A percentile compares a stretch with the other conserved stretches of the same genome.
Evolutionary conservation across 1,139 yeast genomes (phyloP).

Genomic region (Candida gigantensis): DNA sequence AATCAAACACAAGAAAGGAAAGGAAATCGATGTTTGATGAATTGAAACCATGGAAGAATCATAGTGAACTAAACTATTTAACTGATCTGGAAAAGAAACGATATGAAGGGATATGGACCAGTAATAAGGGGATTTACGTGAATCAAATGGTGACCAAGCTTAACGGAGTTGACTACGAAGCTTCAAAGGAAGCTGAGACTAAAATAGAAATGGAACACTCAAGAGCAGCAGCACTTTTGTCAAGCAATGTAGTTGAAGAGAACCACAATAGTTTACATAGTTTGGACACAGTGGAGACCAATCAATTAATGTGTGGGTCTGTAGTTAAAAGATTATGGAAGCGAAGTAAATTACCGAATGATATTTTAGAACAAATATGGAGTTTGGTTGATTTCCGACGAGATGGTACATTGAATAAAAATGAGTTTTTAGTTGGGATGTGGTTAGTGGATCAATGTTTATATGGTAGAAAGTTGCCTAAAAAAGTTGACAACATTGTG

Average conservation of each 20-base stretch:
- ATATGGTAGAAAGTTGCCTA: slow-evolving; percentile 90
- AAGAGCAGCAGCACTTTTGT: slow-evolving; percentile 31
- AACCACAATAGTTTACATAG: slow-evolving; percentile 33
- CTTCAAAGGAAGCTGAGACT: slow-evolving; percentile 18
- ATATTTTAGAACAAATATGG: slow-evolving; percentile 71
- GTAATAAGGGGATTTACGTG: slow-evolving; percentile 72
- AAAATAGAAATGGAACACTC: slow-evolving; percentile 27
- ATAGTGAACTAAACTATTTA: slow-evolving; percentile 58
- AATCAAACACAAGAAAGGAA: slow-evolving; percentile 44
- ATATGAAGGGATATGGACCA: slow-evolving; percentile 92
- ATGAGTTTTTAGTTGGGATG: slow-evolving; percentile 88
- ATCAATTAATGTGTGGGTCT: slow-evolving; percentile 56
- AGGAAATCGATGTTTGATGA: slow-evolving; percentile 66
- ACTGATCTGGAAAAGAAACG: slow-evolving; percentile 78
- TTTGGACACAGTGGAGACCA: slow-evolving; percentile 30
- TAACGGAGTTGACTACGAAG: slow-evolving; percentile 27
- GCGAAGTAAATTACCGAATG: slow-evolving; percentile 69
- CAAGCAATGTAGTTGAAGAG: slow-evolving; percentile 24
- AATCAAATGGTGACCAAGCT: slow-evolving; percentile 39
- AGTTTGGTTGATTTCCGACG: slow-evolving; percentile 71
- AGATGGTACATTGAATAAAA: slow-evolving; percentile 78
- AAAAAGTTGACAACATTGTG: slow-evolving; percentile 53
- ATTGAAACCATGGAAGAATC: slow-evolving; percentile 95
- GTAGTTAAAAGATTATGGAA: slow-evolving; percentile 81
- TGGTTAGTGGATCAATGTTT: slow-evolving; percentile 95